Evolutionary conservation across 768 basidiomycete genomes (phyloP).

Genomic region (Lentinula sp.): DNA sequence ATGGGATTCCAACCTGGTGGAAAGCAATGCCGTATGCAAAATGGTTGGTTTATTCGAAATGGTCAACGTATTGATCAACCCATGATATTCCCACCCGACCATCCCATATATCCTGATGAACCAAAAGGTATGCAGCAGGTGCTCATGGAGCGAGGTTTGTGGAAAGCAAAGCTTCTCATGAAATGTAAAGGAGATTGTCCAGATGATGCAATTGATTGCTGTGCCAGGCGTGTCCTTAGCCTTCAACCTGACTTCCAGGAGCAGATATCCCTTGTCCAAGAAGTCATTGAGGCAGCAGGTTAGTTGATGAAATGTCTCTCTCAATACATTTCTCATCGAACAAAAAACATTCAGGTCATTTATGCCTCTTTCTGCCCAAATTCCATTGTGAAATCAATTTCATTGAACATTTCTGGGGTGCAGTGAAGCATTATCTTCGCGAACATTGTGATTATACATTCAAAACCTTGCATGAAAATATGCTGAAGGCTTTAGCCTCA

Average conservation of each 20-base stretch:
- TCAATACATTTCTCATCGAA: too few relatives aligned
- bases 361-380: slow-evolving; percentile 14
- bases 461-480: slow-evolving; percentile 16
- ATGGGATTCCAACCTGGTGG: too few relatives aligned
- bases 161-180: slow-evolving; percentile 1
- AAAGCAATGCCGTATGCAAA: too few relatives aligned
- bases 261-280: slow-evolving; percentile 18
- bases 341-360: slow-evolving; percentile 6
- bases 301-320: too few relatives aligned
- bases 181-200: slow-evolving; percentile 5
- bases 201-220: slow-evolving; percentile 13
- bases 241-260: slow-evolving; percentile 19
- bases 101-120: not conserved
- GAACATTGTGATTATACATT: slow-evolving; percentile 21
- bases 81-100: too few relatives aligned
- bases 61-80: too few relatives aligned
- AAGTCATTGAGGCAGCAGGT: slow-evolving; percentile 17
- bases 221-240: slow-evolving; percentile 17
- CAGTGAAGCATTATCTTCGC: slow-evolving; percentile 18
- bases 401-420: slow-evolving; percentile 15
- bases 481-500: slow-evolving; percentile 15
- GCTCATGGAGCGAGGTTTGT: slow-evolving; percentile 18
- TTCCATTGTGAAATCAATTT: not conserved
- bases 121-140: slow-evolving; percentile 25
- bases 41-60: too few relatives aligned